Evolutionary conservation across 495 filamentous ascomycete genomes (phyloP).

Genomic region (Aspergillus diversus): DNA sequence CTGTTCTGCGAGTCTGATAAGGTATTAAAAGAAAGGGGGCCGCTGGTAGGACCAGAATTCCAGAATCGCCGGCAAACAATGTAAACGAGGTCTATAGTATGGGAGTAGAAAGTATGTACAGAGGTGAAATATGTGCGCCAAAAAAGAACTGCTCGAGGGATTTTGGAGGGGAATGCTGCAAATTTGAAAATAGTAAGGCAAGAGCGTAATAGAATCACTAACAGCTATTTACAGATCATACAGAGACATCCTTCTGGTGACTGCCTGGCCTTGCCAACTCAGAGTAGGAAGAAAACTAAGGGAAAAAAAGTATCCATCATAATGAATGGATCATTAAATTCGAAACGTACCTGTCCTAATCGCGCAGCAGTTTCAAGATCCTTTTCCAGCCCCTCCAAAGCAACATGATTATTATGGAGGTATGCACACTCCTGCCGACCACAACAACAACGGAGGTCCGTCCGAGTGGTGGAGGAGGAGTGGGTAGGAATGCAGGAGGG

Average conservation of each 20-base stretch:
- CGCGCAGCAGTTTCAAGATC: constrained; percentile 83
- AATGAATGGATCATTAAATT: constrained; percentile 8
- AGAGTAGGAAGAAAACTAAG: neutral
- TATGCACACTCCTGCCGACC: constrained; percentile 78
- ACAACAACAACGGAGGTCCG: constrained; percentile 73
- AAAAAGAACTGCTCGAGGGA: neutral
- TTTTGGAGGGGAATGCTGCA: constrained; percentile 13
- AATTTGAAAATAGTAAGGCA: constrained; percentile 13
- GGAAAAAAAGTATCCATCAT: neutral
- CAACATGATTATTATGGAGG: constrained; percentile 74
- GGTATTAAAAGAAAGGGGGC: constrained; percentile 1
- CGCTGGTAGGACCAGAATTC: constrained; percentile 12
- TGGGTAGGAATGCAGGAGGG: constrained; percentile 46
- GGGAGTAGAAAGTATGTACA: constrained; percentile 17
- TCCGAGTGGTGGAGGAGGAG: constrained; percentile 31
- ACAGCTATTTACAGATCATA: constrained; percentile 3
- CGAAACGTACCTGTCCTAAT: constrained; percentile 77
- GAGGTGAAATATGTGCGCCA: constrained; percentile 15
- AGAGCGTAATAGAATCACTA: neutral
- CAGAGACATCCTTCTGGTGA: constrained; percentile 9
- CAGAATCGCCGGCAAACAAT: constrained; percentile 14
- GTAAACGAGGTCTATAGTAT: constrained; percentile 14
- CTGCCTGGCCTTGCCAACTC: constrained; percentile 14
- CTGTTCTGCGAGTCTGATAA: neutral
- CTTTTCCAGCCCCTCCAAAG: constrained; percentile 79